Percentiles rank a stretch among this genome's conserved stretches.
Evolutionary conservation across 176 grass and related monocot species (phyloP).

Genomic region (Aegilops umbellulata): DNA sequence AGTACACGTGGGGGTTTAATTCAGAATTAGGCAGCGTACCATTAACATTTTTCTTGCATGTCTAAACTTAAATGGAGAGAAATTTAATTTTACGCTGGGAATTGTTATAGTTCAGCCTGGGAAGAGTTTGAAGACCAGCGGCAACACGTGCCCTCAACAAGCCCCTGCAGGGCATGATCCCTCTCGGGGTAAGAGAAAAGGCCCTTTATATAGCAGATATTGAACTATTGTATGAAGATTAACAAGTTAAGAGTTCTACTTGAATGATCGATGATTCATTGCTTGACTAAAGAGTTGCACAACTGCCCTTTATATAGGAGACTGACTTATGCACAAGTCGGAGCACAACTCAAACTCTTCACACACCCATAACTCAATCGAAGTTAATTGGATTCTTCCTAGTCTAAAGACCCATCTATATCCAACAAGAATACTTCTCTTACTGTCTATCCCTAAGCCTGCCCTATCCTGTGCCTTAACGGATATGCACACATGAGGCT

Average conservation of each 20-base stretch:
- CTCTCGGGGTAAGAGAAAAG: not conserved
- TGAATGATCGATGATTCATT: not conserved
- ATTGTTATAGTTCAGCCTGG: not conserved
- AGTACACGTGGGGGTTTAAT: not conserved
- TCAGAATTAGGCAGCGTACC: not conserved
- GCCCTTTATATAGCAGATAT: not conserved
- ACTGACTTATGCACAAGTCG: too few species aligned
- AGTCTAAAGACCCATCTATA: not conserved
- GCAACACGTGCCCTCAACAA: not conserved
- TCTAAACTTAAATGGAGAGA: not conserved
- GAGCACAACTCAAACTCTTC: too few species aligned
- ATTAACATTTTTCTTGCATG: not conserved
- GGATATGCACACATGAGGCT: too few species aligned
- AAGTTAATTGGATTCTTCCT: not conserved
- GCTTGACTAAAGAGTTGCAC: not conserved
- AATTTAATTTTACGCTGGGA: not conserved
- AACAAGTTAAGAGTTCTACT: not conserved
- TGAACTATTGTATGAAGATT: not conserved
- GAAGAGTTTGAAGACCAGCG: not conserved
- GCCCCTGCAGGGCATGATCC: not conserved
- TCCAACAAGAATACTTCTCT: not conserved
- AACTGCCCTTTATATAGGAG: too few species aligned
- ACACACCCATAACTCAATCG: too few species aligned
- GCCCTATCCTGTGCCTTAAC: too few species aligned
- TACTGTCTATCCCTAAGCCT: not conserved